Evolutionary conservation across 1,139 yeast genomes (phyloP).

Genomic region (Hyphopichia buzzinii): DNA sequence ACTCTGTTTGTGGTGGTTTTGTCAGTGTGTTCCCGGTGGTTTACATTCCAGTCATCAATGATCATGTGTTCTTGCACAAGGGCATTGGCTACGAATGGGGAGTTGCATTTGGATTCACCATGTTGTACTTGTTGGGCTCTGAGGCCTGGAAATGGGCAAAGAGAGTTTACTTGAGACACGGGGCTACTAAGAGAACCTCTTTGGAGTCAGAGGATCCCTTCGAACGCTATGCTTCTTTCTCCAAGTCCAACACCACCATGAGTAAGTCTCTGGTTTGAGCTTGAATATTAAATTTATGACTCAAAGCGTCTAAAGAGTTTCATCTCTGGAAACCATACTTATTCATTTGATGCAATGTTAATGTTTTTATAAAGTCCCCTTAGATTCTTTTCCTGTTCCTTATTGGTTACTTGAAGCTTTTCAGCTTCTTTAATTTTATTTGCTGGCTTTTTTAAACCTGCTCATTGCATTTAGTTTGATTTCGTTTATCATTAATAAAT

Average conservation of each 20-base stretch:
- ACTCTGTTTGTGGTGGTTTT: constrained; percentile 74
- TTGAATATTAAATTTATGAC: no score
- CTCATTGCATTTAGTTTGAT: no score
- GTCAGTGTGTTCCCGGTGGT: constrained; percentile 73
- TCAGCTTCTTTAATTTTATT: no score
- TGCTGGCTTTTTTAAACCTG: no score
- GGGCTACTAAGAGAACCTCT: constrained; percentile 43
- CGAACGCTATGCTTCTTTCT: constrained; percentile 52
- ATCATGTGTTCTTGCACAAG: constrained; percentile 70
- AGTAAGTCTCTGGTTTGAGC: no score
- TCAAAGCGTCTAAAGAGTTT: no score
- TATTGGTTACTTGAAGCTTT: no score
- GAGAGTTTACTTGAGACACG: constrained; percentile 45
- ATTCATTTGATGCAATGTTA: no score
- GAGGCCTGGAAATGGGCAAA: constrained; percentile 67
- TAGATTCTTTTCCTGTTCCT: no score
- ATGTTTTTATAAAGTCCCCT: no score
- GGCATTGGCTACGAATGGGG: constrained; percentile 84
- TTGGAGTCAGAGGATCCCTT: constrained; percentile 58
- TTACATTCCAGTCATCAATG: constrained; percentile 81
- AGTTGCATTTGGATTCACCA: constrained; percentile 58
- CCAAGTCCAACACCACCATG: constrained; percentile 38
- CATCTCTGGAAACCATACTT: no score
- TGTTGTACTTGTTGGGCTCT: constrained; percentile 54
- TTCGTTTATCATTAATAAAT: no score